phyloP scores from a whole-genome alignment of 305 asterid genomes.

The Solanum hybrid region DNA sequence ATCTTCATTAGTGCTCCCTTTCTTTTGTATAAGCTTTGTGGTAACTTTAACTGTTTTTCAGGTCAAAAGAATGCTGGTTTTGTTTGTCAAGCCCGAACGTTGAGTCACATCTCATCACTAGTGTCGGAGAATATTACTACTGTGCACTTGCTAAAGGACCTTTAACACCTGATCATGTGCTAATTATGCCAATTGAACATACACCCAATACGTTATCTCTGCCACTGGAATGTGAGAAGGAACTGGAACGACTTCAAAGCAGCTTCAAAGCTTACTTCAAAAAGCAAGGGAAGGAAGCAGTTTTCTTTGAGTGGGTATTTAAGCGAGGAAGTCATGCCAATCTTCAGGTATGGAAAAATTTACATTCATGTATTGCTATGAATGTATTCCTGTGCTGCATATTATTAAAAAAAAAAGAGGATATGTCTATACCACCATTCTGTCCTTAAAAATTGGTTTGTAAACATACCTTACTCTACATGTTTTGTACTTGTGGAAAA shows the following conservation, averaged over 20 bases:
- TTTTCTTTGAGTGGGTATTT: constrained; percentile 89
- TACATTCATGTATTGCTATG: neutral
- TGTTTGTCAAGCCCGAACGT: constrained; percentile 77
- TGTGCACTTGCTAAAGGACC: constrained; percentile 97
- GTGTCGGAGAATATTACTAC: constrained; percentile 74
- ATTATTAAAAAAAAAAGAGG: neutral
- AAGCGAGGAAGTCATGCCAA: constrained; percentile 84
- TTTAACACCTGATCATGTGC: constrained; percentile 71
- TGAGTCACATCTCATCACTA: constrained; percentile 73
- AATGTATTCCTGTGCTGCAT: neutral
- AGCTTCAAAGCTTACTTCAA: constrained; percentile 69
- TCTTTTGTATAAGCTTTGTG: neutral
- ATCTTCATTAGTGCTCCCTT: neutral
- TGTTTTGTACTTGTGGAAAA: neutral
- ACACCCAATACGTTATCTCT: constrained; percentile 66
- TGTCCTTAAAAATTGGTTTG: neutral
- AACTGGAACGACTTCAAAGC: constrained; percentile 41
- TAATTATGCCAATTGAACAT: constrained; percentile 83
- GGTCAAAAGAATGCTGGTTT: constrained; percentile 97
- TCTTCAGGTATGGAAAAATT: constrained; percentile 57
- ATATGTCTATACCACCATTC: neutral
- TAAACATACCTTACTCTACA: neutral
- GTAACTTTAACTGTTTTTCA: constrained; percentile 22
- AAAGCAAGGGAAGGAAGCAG: constrained; percentile 64
- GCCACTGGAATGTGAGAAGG: constrained; percentile 62